These are phyloP conservation scores for Suhomyces ambrosiae DNA, from an alignment of 1,139 yeast species.

Conservation along the genomic window DNA sequence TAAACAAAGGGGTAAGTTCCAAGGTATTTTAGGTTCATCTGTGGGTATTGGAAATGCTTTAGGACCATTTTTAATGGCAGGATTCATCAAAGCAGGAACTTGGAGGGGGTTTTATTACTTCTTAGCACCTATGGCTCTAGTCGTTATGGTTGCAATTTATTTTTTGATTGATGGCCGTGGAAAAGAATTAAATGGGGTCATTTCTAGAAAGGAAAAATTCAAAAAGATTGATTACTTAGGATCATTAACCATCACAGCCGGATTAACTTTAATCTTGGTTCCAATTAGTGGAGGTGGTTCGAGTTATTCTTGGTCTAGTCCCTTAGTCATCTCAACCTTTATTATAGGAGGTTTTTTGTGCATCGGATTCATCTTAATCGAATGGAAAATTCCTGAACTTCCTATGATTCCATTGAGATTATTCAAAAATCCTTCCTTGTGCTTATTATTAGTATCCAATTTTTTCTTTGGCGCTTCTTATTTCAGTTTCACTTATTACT, in stretches of 20 bases:
- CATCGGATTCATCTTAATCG: conserved; percentile 45
- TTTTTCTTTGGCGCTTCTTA: conserved; percentile 54
- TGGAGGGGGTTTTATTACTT: conserved; percentile 57
- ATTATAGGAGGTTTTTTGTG: conserved; percentile 47
- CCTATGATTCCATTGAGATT: conserved; percentile 60
- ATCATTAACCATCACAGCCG: conserved; percentile 44
- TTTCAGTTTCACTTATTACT: conserved; percentile 45
- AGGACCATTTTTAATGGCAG: conserved; percentile 62
- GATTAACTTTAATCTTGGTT: conserved; percentile 46
- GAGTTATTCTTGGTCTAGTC: conserved; percentile 52
- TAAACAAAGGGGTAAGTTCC: conserved; percentile 46
- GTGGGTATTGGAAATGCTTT: conserved; percentile 56
- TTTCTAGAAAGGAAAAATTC: conserved; percentile 32
- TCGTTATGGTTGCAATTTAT: conserved; percentile 29
- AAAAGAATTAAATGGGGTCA: conserved; percentile 26
- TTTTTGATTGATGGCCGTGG: conserved; percentile 29
- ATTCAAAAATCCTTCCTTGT: conserved; percentile 42
- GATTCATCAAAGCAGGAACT: conserved; percentile 41
- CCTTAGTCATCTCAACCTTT: conserved; percentile 49
- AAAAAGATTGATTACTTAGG: conserved; percentile 54
- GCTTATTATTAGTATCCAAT: conserved; percentile 44
- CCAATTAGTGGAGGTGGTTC: conserved; percentile 59
- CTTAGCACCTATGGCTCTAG: conserved; percentile 44
- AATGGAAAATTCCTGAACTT: conserved; percentile 49
- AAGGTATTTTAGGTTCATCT: conserved; percentile 51